Percentiles rank a stretch among this genome's conserved stretches.
phyloP scores from a whole-genome alignment of 1,139 yeast genomes.

The Sugiyamaella novakii region DNA sequence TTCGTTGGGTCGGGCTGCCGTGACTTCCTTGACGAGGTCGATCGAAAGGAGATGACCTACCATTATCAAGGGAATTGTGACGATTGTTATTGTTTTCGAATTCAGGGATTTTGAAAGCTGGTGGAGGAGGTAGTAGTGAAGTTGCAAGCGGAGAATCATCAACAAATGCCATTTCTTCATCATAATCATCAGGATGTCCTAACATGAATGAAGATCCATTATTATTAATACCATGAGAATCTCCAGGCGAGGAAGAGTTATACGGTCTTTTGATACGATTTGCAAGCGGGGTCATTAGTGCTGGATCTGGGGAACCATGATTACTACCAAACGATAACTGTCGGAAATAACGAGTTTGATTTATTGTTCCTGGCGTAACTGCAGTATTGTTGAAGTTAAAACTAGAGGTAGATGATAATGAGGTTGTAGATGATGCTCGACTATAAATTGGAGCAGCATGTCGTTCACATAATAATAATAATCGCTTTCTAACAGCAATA shows the following conservation, averaged over 20 bases:
- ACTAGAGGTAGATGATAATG: conserved; percentile 18
- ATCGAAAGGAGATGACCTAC: conserved; percentile 9
- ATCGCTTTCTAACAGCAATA: conserved; percentile 39
- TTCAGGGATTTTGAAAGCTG: conserved; percentile 10
- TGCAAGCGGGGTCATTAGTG: conserved; percentile 20
- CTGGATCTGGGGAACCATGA: conserved; percentile 1
- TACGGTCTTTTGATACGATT: conserved; percentile 14
- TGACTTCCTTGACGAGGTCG: conserved; percentile 8
- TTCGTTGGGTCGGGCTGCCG: conserved; percentile 5
- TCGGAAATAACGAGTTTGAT: conserved; percentile 16
- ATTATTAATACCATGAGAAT: conserved; percentile 2
- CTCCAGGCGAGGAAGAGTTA: conserved; percentile 3
- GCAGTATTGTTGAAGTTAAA: conserved; percentile 9
- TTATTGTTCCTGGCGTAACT: conserved; percentile 4
- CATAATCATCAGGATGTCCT: conserved; percentile 14
- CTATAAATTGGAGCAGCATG: conserved; percentile 17
- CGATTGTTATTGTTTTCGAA: conserved; percentile 6
- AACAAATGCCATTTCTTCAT: conserved; percentile 9
- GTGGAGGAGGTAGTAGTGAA: conserved; percentile 11
- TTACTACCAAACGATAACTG: conserved; percentile 18
- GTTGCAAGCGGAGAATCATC: conserved; percentile 6
- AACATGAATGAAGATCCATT: conserved; percentile 9
- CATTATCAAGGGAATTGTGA: not conserved
- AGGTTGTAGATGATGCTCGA: conserved; percentile 19
- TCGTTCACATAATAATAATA: conserved; percentile 35